Percentiles rank a stretch among this genome's conserved stretches.
Evolutionary conservation across 116 monocot genomes (phyloP).

Genomic region (Thalassia testudinum): DNA sequence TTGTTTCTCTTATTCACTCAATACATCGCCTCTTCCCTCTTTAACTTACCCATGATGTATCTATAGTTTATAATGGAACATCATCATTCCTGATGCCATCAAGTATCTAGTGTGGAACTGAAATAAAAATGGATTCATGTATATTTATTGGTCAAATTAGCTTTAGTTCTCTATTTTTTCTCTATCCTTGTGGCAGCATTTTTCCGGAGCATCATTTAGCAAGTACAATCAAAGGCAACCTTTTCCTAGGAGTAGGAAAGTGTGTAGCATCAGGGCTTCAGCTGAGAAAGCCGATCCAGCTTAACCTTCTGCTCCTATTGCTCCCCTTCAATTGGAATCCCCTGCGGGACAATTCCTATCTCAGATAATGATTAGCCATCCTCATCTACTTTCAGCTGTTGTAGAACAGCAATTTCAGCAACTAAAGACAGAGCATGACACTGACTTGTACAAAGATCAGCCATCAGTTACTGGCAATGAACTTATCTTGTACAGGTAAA

Average conservation of each 20-base stretch:
- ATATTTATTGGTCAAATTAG: no score
- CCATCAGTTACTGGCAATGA: conserved; percentile 39
- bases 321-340: conserved; percentile 82
- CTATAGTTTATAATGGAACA: no score
- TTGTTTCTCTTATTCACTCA: no score
- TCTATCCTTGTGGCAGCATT: background rate
- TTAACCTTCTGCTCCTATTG: conserved; percentile 16
- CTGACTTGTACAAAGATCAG: conserved; percentile 36
- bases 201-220: no score
- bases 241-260: background rate
- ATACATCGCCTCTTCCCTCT: no score
- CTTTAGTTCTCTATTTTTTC: no score
- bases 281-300: conserved; percentile 13
- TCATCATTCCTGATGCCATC: no score
- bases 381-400: conserved; percentile 83
- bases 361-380: conserved; percentile 65
- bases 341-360: conserved; percentile 84
- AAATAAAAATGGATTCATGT: no score
- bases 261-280: conserved; percentile 23
- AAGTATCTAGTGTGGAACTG: no score
- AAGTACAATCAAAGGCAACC: background rate
- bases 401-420: conserved; percentile 88
- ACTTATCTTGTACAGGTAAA: conserved; percentile 64
- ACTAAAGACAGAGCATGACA: conserved; percentile 53
- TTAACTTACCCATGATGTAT: no score